Evolutionary conservation across 192 early-diverging fungal genomes (phyloP), one percentile per base, ranked within the genome.

Genomic region (Linnemannia exigua): DNA sequence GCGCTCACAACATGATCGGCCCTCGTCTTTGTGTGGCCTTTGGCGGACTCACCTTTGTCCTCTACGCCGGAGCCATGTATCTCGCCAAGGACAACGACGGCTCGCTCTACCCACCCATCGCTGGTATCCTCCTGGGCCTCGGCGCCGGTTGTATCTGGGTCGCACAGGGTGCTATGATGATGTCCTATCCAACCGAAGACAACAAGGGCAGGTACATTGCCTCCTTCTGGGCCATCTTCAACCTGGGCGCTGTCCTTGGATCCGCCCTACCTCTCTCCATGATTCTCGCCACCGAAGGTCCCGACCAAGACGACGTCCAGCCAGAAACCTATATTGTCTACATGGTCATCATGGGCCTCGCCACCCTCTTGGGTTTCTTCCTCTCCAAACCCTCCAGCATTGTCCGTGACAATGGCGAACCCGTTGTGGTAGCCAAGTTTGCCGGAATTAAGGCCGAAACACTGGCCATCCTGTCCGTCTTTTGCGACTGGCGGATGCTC

Each of bases 151-250:
- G 95, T 70, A 52, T 90, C n/a, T 90, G 91, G 90, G 92, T 94
- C 15, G 92, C 94, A 25, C 94, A 95, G 76, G 93, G 95, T 38
- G 92, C 94, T 80, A 95, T 97, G 79, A 95, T 96, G 93, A 90
- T 95, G 80, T 94, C 96, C 61, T 97, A 97, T 85, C 95, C 96
- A 44, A 87, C 87, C 14, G 96, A 97, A 78, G 83, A 92, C 25
- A 90, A 94, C 50, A 96, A 96, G 88, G 96, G 95, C 41, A 92
- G 88, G 67, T 95, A 92, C 87, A 95, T 97, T 68, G 92, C 93
- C 52, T 87, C 92, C 41, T 97, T 97, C 92, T 97, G 96, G 96
- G 90, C 93, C 77, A 94, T 97, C 79, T 97, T 96, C 91, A 89
- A 89, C 81, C 80, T 94, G 69, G 96, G 96, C 76, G 96, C 94